A percentile compares a stretch with the other conserved stretches of the same genome.
These are phyloP conservation scores for Neurospora sp. DNA, from an alignment of 495 filamentous ascomycete genomes.

Conservation along the genomic window DNA sequence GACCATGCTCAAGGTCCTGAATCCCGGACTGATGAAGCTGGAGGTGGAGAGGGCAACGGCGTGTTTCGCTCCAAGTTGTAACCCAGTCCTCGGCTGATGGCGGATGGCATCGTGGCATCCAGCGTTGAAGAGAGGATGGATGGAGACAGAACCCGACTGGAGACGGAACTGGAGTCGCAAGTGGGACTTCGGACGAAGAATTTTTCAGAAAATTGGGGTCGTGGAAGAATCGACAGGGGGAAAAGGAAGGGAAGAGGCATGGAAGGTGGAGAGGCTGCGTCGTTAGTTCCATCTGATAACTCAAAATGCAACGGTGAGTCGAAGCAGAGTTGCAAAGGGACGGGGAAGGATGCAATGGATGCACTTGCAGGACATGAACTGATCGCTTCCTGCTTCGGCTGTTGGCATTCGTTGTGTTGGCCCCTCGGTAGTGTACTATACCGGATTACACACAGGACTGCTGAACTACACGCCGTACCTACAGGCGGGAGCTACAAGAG, in stretches of 20 bases:
- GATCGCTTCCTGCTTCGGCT: neutral
- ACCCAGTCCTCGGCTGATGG: constrained; percentile 1
- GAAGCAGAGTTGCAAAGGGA: neutral
- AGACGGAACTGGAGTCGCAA: neutral
- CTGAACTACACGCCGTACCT: neutral
- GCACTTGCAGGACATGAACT: neutral
- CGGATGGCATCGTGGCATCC: neutral
- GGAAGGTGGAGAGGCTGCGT: neutral
- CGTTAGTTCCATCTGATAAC: constrained; percentile 29
- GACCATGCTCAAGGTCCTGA: neutral
- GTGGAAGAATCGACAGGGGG: neutral
- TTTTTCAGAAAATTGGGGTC: neutral
- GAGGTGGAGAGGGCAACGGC: neutral
- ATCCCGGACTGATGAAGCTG: neutral
- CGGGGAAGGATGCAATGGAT: neutral
- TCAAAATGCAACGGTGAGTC: neutral
- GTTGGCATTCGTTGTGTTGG: neutral
- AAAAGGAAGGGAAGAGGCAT: neutral
- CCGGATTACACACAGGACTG: neutral
- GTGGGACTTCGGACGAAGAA: neutral
- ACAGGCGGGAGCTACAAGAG: neutral
- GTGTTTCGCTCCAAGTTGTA: neutral
- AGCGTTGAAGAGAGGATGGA: neutral
- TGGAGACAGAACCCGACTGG: neutral
- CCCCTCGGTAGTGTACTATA: neutral